A percentile compares a stretch with the other conserved stretches of the same genome.
phyloP scores from a whole-genome alignment of 352 stramenopile species.

The Lagenidium giganteum region DNA sequence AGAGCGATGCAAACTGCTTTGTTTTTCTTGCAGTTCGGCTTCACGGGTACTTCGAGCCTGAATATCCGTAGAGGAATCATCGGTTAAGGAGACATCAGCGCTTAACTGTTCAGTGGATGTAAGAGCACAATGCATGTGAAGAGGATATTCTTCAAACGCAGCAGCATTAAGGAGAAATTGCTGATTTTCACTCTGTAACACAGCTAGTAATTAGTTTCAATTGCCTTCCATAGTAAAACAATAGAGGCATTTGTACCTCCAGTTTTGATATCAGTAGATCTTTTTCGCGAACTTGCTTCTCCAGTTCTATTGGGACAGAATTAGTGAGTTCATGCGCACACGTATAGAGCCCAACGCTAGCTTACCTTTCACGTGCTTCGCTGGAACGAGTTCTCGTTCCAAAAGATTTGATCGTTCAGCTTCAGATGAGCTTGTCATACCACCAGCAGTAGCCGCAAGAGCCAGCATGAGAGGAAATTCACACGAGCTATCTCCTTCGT shows the following conservation, averaged over 20 bases:
- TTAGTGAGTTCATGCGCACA: not conserved
- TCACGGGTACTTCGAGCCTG: constrained; percentile 50
- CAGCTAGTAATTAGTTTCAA: no score
- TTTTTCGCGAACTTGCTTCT: constrained; percentile 28
- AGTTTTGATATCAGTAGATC: constrained; percentile 48
- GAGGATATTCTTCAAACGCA: constrained; percentile 75
- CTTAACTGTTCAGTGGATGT: not conserved
- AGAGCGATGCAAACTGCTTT: constrained; percentile 45
- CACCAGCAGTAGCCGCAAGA: constrained; percentile 49
- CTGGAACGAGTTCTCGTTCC: constrained; percentile 31
- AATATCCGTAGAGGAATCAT: constrained; percentile 45
- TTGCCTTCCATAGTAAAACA: no score
- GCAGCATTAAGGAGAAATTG: constrained; percentile 62
- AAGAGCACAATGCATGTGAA: constrained; percentile 1
- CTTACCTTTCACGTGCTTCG: constrained; percentile 35
- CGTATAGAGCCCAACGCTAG: not conserved
- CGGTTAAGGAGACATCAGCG: constrained; percentile 32
- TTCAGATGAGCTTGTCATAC: constrained; percentile 50
- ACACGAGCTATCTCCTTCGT: constrained; percentile 45
- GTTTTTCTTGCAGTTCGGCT: constrained; percentile 44
- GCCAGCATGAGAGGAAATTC: constrained; percentile 68
- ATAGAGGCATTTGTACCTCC: no score
- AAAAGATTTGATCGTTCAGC: constrained; percentile 37
- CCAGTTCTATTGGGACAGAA: no score
- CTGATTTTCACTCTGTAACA: constrained; percentile 72